Evolutionary conservation across 2,329 filamentous ascomycete genomes (phyloP), one percentile per base, ranked within the genome.

Genomic region (Sclerotinia spermophila): DNA sequence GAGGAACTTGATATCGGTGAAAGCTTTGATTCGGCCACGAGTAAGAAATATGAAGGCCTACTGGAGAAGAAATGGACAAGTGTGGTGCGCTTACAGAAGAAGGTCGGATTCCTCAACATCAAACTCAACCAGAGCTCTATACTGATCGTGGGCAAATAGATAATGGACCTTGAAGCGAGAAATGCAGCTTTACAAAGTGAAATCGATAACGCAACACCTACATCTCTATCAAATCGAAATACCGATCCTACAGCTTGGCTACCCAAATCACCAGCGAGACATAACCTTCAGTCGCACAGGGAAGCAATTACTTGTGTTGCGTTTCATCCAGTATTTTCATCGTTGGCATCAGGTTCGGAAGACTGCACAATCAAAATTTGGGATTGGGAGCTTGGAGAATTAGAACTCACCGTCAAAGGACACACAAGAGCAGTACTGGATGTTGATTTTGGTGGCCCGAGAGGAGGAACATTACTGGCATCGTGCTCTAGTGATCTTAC

Each of bases 21-120:
- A 51, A 82, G 83, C 62, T 94, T 96, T 77, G 93, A 97, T 79
- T 85, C 92, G 73, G 86, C 87, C 27, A 97, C 93, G 30, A 87
- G 90, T 67, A 97, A 97, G 84, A 97, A 97, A 82, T 98, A 97
- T 83, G 94, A 97, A 82, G 92, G 92, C 2, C 82, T 98, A 40
- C 82, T 98, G 75, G 95, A 98, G 85, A 97, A 97, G 87, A 98
- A 98, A 84, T 98, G 95, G 95, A 98, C 95, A 30, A 96, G 93
- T 77, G 92, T 98, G 40, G 94, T 97, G 77, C 87, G 95, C 73
- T 82, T 98, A 81, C 95, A 98, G 82, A 97, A 97, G 82, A 98
- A 97, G 92, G 93, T 92, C 82, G 66, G 81, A 62, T 74, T 68
- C 55, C 55, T 65, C 62, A 60, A 53, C 61, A 33, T 61, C 21